Percentiles rank a stretch among this genome's conserved stretches.
These are phyloP conservation scores for Pseudoscleropodium purum DNA, from an alignment of 225 moss, liverwort and hornwort genomes.

Conservation along the genomic window DNA sequence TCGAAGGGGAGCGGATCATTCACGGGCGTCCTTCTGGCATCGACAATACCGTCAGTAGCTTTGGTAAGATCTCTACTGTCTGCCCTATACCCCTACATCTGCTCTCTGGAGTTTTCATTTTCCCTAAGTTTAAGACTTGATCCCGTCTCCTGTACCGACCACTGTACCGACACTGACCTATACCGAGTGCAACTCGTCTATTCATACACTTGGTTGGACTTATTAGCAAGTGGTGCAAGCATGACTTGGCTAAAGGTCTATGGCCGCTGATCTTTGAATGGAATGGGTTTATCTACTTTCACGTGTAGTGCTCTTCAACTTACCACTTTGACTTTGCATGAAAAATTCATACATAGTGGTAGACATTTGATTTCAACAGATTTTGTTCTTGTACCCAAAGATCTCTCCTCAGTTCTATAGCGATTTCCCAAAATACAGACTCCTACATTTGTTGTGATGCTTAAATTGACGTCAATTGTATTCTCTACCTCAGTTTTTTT, in stretches of 20 bases:
- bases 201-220: background rate
- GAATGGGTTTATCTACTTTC: background rate
- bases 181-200: background rate
- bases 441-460: background rate
- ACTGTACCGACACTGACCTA: background rate
- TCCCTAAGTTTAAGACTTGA: background rate
- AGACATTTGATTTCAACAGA: background rate
- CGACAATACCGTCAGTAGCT: constrained; percentile 96
- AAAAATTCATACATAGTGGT: background rate
- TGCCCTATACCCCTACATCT: background rate
- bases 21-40: constrained; percentile 97
- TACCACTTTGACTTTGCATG: background rate
- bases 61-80: constrained; percentile 39
- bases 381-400: background rate
- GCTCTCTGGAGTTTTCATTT: background rate
- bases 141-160: background rate
- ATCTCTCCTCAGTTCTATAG: background rate
- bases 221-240: background rate
- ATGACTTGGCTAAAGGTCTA: background rate
- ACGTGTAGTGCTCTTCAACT: background rate
- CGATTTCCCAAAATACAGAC: too few relatives aligned
- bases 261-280: background rate
- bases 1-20: constrained; percentile 90
- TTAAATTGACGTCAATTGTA: background rate
- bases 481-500: background rate